A percentile compares a stretch with the other conserved stretches of the same genome.
Conservation (phyloP, 1,139 yeast genomes). For the Geotrichum fermentans region DNA sequence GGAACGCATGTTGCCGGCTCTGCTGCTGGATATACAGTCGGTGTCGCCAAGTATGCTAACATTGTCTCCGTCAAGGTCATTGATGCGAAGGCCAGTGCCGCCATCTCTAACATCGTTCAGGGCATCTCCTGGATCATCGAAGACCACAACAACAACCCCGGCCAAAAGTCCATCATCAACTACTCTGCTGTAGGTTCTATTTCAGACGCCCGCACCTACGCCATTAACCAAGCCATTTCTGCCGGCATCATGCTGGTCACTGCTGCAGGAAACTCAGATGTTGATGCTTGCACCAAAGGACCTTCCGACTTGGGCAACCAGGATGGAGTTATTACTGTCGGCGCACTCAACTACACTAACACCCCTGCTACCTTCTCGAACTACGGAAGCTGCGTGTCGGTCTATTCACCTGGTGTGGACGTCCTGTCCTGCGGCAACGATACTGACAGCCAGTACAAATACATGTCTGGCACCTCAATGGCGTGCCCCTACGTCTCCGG, state of each 20-base stretch:
- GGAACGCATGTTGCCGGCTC: constrained; percentile 47
- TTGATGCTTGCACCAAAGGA: constrained; percentile 78
- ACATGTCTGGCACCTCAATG: constrained; percentile 88
- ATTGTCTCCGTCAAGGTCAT: constrained; percentile 42
- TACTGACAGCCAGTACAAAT: constrained; percentile 72
- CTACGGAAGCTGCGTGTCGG: constrained; percentile 79
- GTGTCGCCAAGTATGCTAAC: constrained; percentile 44
- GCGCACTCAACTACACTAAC: constrained; percentile 74
- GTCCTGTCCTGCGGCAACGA: constrained; percentile 53
- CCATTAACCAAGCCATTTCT: constrained; percentile 76
- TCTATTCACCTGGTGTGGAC: constrained; percentile 81
- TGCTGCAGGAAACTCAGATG: constrained; percentile 85
- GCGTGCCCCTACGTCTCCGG: constrained; percentile 88
- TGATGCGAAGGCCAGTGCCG: constrained; percentile 35
- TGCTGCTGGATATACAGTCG: constrained; percentile 42
- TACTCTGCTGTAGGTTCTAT: constrained; percentile 89
- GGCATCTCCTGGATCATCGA: constrained; percentile 42
- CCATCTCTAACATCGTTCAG: constrained; percentile 33
- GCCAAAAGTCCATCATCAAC: constrained; percentile 82
- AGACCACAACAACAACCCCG: constrained; percentile 55
- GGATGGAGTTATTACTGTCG: constrained; percentile 49
- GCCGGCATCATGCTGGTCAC: constrained; percentile 82
- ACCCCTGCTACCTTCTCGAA: constrained; percentile 48
- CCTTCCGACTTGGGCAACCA: constrained; percentile 68
- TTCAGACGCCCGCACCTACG: constrained; percentile 74